Conservation (phyloP, 495 filamentous ascomycete species). For the Echria macrotheca region DNA sequence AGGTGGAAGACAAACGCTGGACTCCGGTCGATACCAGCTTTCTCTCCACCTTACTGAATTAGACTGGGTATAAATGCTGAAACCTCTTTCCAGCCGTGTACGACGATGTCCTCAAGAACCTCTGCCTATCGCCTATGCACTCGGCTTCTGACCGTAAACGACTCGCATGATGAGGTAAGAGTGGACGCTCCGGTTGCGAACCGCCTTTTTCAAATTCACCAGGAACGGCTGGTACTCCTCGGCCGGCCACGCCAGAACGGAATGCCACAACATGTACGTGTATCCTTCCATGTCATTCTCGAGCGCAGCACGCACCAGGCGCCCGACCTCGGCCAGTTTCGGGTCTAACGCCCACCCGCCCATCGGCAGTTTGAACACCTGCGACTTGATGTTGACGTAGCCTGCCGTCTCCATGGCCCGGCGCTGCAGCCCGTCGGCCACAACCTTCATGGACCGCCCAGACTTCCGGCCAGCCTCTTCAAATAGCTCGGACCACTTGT, state of each 20-base stretch:
- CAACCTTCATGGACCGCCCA: slow-evolving; percentile 9
- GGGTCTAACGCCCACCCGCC: slow-evolving; percentile 38
- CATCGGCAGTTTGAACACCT: slow-evolving; percentile 20
- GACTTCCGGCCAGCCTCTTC: slow-evolving; percentile 7
- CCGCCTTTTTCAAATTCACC: neutral
- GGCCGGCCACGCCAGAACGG: slow-evolving; percentile 16
- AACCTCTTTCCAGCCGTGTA: too few species aligned
- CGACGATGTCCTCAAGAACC: too few species aligned
- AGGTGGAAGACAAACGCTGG: too few species aligned
- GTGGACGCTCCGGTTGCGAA: slow-evolving; percentile 5
- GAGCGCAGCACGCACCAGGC: slow-evolving; percentile 19
- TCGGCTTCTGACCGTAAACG: slow-evolving; percentile 27
- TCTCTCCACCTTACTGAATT: too few species aligned
- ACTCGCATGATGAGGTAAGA: slow-evolving; percentile 17
- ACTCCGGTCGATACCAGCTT: too few species aligned
- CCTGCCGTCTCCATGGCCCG: slow-evolving; percentile 38
- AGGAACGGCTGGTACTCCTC: slow-evolving; percentile 2
- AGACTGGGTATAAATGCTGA: too few species aligned
- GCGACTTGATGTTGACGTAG: slow-evolving; percentile 39
- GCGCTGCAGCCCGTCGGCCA: slow-evolving; percentile 25
- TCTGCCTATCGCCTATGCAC: too few species aligned
- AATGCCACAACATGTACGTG: slow-evolving; percentile 23
- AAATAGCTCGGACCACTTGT: slow-evolving; percentile 9
- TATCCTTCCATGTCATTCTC: slow-evolving; percentile 25
- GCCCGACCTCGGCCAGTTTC: slow-evolving; percentile 39